Percentiles rank a stretch among this genome's conserved stretches.
phyloP scores from a whole-genome alignment of 495 filamentous ascomycete genomes.

The Penicilliopsis zonata region DNA sequence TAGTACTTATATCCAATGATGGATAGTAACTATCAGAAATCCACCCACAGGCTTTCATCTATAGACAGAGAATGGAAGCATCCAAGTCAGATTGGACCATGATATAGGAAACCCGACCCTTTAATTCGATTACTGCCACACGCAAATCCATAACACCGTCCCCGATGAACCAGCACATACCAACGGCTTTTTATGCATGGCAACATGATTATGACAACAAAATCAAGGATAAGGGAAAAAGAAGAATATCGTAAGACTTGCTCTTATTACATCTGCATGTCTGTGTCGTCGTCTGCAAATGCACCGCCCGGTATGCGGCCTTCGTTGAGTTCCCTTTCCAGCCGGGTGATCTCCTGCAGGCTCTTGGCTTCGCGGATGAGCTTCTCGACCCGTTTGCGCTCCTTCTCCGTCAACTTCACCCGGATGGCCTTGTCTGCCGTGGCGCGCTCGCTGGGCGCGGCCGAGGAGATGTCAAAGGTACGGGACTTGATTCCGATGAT shows the following conservation, averaged over 20 bases:
- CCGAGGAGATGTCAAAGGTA: conserved; percentile 58
- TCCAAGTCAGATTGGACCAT: too few relatives aligned
- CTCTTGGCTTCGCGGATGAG: conserved; percentile 77
- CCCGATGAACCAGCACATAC: too few relatives aligned
- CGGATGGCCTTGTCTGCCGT: conserved; percentile 52
- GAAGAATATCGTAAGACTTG: too few relatives aligned
- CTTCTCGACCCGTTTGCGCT: conserved; percentile 56
- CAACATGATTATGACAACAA: neutral
- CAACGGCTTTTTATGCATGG: too few relatives aligned
- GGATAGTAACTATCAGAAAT: too few relatives aligned
- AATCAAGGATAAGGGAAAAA: conserved; percentile 1
- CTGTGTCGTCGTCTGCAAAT: conserved; percentile 24
- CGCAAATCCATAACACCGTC: too few relatives aligned
- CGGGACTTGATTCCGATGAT: conserved; percentile 83
- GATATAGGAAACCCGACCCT: too few relatives aligned
- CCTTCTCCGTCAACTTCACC: conserved; percentile 56
- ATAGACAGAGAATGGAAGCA: too few relatives aligned
- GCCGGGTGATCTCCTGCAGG: conserved; percentile 66
- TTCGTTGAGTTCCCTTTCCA: conserved; percentile 81
- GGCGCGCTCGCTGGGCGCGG: conserved; percentile 22
- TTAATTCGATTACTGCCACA: too few relatives aligned
- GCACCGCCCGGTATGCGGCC: conserved; percentile 66
- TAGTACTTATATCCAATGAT: too few relatives aligned
- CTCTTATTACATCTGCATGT: conserved; percentile 23
- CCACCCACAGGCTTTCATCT: too few relatives aligned